Percentiles rank a stretch among this genome's conserved stretches.
Evolutionary conservation across 2,329 filamentous ascomycete species (phyloP).

Genomic region (Cladophialophora bantiana): DNA sequence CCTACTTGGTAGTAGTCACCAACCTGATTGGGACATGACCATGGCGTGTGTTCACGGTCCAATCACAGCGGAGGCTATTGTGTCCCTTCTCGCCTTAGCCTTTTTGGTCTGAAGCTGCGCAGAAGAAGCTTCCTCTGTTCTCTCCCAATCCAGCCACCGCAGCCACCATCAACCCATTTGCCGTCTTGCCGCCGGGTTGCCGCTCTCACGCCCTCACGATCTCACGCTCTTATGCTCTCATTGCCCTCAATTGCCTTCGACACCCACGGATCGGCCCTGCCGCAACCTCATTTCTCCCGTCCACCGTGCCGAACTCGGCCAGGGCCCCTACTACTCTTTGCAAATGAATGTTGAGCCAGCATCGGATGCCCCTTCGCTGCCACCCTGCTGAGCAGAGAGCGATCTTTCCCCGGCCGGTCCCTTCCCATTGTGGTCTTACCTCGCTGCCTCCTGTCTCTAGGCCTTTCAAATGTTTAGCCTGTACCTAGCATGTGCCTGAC

Average conservation of each 20-base stretch:
- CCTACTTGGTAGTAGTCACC: neutral
- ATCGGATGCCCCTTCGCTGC: neutral
- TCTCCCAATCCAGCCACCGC: neutral
- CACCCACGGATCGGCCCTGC: slow-evolving; percentile 2
- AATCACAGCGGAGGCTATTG: neutral
- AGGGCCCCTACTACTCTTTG: neutral
- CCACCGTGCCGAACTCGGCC: neutral
- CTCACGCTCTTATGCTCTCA: too few relatives aligned
- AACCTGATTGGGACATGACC: neutral
- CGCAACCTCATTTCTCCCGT: neutral
- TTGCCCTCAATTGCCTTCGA: neutral
- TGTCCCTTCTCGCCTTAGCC: neutral
- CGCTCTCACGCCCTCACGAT: too few relatives aligned
- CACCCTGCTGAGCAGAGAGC: neutral
- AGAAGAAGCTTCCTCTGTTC: neutral
- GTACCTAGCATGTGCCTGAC: slow-evolving; percentile 7
- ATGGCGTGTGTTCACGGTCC: neutral
- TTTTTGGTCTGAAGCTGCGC: neutral
- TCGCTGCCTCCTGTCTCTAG: neutral
- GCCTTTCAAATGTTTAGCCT: slow-evolving; percentile 2
- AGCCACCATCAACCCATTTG: neutral
- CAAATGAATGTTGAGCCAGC: slow-evolving; percentile 7
- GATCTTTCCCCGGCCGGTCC: neutral
- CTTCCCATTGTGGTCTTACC: neutral
- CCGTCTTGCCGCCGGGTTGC: neutral